Base-by-base conservation (phyloP, 2,329 filamentous ascomycete genomes). In the Paecilomyces sp. region DNA sequence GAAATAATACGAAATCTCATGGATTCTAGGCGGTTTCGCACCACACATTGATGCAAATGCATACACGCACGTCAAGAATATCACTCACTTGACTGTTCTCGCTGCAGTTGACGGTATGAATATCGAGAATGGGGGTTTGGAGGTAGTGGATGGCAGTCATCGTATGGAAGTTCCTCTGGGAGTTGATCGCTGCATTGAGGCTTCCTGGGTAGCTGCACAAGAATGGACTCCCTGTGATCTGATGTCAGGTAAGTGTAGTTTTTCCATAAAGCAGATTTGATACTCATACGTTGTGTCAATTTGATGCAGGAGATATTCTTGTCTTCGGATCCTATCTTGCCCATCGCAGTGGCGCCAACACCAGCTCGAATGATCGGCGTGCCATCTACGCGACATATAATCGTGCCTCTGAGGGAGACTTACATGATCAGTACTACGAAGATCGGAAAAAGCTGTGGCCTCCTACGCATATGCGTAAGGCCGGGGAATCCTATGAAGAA, bases 301-400 rank as follows among this genome's bases (percentile, higher is more conserved):
- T 15, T 24, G 2, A 22, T n/a, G 3, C 33, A 75, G 74, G 71
- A 8, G 68, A 74, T 13, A 65, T 77, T 8, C 60, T 77, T 7
- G 64, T 77, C 12, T 78, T 77, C 52, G 75, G 75, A 1, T 75
- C 71, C 6, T 75, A 76, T 58, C 65, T 77, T 12, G 75, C 75
- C 2, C 75, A 77, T 63, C 69, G 74, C 3, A 74, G 70, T 55
- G 72, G 69, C 12, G 59, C 68, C 31, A 77, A 77, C 59, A 63
- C 60, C 15, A 77, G 74, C 57, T 60, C 54, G 1, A 68, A 68
- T 57, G 67, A 75, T 53, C 69, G 77, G 1, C 69, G 70, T 51
- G 76, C 75, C 7, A 69, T 79, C 25, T 79, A 79, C 61, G 75
- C 76, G 2, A 79, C 77, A 0, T 79, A 78, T 62, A 76, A 78